Percentiles rank a stretch among this genome's conserved stretches.
Evolutionary conservation across 352 stramenopile genomes (phyloP).

Genomic region (Globisporangium polare): DNA sequence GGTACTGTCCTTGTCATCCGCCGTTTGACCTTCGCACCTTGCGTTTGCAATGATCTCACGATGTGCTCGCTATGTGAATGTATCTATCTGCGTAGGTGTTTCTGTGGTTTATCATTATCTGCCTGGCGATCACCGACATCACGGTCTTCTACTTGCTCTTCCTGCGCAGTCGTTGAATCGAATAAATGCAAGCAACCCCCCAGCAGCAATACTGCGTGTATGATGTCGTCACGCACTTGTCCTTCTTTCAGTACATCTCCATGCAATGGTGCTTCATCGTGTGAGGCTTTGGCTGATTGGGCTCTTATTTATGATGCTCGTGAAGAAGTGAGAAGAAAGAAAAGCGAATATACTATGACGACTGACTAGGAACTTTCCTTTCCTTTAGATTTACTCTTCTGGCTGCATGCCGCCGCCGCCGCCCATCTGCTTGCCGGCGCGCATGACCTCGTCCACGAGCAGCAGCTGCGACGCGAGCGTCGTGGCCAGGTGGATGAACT

Average conservation of each 20-base stretch:
- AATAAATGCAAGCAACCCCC: not conserved
- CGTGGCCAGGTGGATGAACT: slow-evolving; percentile 98
- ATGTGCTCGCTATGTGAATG: not conserved
- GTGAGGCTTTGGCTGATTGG: not conserved
- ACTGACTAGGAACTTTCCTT: not conserved
- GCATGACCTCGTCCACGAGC: slow-evolving; percentile 99
- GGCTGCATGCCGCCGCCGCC: slow-evolving; percentile 45
- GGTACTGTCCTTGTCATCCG: slow-evolving; percentile 16
- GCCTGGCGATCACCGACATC: slow-evolving; percentile 62
- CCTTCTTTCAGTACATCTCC: not conserved
- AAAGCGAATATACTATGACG: slow-evolving; percentile 7
- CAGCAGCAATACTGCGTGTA: not conserved
- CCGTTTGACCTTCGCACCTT: not conserved
- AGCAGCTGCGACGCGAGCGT: slow-evolving; percentile 98
- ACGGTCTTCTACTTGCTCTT: slow-evolving; percentile 86
- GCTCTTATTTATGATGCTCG: slow-evolving; percentile 12
- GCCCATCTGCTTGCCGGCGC: slow-evolving; percentile 97
- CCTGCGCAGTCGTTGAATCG: slow-evolving; percentile 27
- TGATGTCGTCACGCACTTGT: not conserved
- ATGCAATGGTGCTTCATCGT: not conserved
- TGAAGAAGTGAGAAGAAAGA: slow-evolving; percentile 6
- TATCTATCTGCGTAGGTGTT: slow-evolving; percentile 23
- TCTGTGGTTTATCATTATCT: slow-evolving; percentile 65
- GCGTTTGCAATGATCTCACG: not conserved
- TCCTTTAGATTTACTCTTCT: slow-evolving; percentile 77